Evolutionary conservation across 352 stramenopile species (phyloP).

Genomic region (Pythium sp.): DNA sequence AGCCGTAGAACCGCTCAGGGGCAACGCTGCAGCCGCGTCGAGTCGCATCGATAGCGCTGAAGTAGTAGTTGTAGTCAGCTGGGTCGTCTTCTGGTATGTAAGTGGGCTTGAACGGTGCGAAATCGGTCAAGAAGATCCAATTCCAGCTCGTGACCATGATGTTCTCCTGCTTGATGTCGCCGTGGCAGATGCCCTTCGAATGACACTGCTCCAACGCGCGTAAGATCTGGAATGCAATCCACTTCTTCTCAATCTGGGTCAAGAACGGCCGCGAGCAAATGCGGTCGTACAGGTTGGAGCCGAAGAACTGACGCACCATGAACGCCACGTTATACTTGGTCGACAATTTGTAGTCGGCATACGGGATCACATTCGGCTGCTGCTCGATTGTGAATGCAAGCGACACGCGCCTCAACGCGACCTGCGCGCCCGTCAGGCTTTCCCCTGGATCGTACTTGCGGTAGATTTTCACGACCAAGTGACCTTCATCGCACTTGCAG

Average conservation of each 20-base stretch:
- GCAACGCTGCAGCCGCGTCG: slow-evolving; percentile 94
- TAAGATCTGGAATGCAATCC: slow-evolving; percentile 97
- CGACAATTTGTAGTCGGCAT: slow-evolving; percentile 76
- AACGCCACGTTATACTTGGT: slow-evolving; percentile 88
- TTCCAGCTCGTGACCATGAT: slow-evolving; percentile 98
- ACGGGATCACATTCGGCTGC: slow-evolving; percentile 81
- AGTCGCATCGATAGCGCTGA: slow-evolving; percentile 81
- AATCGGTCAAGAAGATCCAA: slow-evolving; percentile 97
- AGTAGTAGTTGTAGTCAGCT: slow-evolving; percentile 95
- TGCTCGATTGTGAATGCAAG: slow-evolving; percentile 62
- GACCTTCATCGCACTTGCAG: slow-evolving; percentile 84
- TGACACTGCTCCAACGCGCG: slow-evolving; percentile 93
- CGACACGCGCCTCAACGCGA: slow-evolving; percentile 50
- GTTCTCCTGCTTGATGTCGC: slow-evolving; percentile 98
- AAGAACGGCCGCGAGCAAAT: slow-evolving; percentile 95
- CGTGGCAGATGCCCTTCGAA: slow-evolving; percentile 92
- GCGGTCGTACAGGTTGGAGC: slow-evolving; percentile 96
- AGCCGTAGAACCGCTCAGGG: slow-evolving; percentile 84
- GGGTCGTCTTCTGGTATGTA: slow-evolving; percentile 95
- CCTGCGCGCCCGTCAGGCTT: slow-evolving; percentile 52
- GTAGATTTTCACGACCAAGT: slow-evolving; percentile 88
- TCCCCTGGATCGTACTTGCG: slow-evolving; percentile 80
- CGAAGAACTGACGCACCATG: slow-evolving; percentile 95
- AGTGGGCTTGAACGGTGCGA: slow-evolving; percentile 94
- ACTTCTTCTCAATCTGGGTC: slow-evolving; percentile 95